A percentile compares a stretch with the other conserved stretches of the same genome.
These are phyloP conservation scores for Hyphodiscus hymeniophilus DNA, from an alignment of 495 filamentous ascomycete genomes.

Conservation along the genomic window DNA sequence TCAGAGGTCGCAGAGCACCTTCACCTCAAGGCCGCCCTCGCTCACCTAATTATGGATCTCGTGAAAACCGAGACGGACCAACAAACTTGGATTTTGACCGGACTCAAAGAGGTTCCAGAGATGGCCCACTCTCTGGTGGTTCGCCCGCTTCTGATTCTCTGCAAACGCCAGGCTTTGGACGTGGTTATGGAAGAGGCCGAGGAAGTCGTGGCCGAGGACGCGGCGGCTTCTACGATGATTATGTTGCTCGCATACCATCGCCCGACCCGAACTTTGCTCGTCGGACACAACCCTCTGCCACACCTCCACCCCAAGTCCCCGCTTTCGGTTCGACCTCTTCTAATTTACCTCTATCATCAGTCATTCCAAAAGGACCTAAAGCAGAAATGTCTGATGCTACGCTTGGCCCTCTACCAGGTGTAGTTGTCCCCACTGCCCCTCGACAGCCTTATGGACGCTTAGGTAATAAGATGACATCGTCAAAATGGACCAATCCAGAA, in stretches of 20 bases:
- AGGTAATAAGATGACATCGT: neutral
- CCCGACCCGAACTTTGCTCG: slow-evolving; percentile 25
- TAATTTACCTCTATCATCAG: neutral
- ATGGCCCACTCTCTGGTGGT: slow-evolving; percentile 56
- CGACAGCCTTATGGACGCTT: neutral
- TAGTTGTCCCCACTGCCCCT: slow-evolving; percentile 16
- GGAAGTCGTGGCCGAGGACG: slow-evolving; percentile 23
- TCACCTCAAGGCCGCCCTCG: slow-evolving; percentile 36
- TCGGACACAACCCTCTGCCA: slow-evolving; percentile 24
- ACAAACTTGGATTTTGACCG: slow-evolving; percentile 41
- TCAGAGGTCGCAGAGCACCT: slow-evolving; percentile 33
- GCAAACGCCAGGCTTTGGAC: neutral
- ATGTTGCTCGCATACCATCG: slow-evolving; percentile 31
- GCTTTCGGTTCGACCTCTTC: slow-evolving; percentile 64
- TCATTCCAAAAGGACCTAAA: neutral
- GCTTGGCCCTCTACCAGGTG: slow-evolving; percentile 5
- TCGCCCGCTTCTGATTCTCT: slow-evolving; percentile 54
- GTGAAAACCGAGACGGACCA: slow-evolving; percentile 30
- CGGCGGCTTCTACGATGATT: slow-evolving; percentile 55
- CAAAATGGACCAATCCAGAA: slow-evolving; percentile 7
- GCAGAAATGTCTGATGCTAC: neutral
- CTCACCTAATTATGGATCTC: slow-evolving; percentile 35
- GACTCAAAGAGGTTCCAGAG: slow-evolving; percentile 42
- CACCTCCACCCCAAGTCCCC: slow-evolving; percentile 76
- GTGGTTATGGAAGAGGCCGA: slow-evolving; percentile 47